phyloP scores from a whole-genome alignment of 495 filamentous ascomycete species.

The Thermochaetoides thermophila region DNA sequence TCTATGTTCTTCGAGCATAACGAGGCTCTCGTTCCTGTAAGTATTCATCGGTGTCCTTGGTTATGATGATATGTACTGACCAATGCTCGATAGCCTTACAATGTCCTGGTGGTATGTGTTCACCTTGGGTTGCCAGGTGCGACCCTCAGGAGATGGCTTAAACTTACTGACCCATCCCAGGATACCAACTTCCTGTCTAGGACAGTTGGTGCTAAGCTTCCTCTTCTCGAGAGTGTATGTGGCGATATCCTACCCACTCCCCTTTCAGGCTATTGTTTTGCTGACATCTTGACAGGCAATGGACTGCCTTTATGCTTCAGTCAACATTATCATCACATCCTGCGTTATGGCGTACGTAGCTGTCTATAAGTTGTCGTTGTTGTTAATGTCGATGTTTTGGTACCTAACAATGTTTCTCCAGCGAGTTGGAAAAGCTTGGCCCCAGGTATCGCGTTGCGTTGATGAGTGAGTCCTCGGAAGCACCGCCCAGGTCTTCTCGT shows the following conservation, averaged over 20 bases:
- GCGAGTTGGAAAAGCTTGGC: constrained; percentile 82
- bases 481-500: too few species aligned
- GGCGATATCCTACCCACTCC: neutral
- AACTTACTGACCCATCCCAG: constrained; percentile 3
- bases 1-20: constrained; percentile 93
- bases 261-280: neutral
- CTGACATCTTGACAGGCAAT: constrained; percentile 28
- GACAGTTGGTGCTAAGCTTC: constrained; percentile 79
- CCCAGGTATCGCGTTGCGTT: constrained; percentile 79
- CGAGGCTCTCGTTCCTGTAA: constrained; percentile 59
- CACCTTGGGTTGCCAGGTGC: neutral
- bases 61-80: too few species aligned
- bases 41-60: too few species aligned
- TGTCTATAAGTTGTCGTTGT: too few species aligned
- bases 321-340: constrained; percentile 53
- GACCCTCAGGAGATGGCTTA: too few species aligned
- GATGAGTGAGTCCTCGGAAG: constrained; percentile 22
- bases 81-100: constrained; percentile 17
- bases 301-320: constrained; percentile 59
- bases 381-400: too few species aligned
- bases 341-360: constrained; percentile 37
- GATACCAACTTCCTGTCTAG: constrained; percentile 94
- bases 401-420: constrained; percentile 28
- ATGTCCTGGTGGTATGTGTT: constrained; percentile 15
- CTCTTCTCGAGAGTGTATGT: constrained; percentile 53